These are phyloP conservation scores for Xylaria sp. DNA, from an alignment of 2,329 filamentous ascomycete genomes.

Conservation along the genomic window DNA sequence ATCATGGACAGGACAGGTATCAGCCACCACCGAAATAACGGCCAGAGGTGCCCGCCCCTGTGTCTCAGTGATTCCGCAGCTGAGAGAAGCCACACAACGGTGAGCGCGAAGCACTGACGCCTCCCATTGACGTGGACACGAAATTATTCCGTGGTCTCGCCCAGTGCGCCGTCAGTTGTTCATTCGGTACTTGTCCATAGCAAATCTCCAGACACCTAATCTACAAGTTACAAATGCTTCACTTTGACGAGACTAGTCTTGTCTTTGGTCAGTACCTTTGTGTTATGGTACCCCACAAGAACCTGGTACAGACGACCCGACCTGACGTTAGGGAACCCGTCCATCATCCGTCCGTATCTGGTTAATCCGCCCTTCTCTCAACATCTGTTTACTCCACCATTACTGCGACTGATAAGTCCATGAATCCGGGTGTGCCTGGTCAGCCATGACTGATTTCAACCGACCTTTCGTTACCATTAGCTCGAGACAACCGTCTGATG, in stretches of 20 bases:
- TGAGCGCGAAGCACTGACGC: constrained; percentile 1
- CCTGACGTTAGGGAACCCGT: neutral
- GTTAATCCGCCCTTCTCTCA: constrained; percentile 18
- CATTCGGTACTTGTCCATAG: no score
- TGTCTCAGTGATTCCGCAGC: constrained; percentile 10
- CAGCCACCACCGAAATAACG: neutral
- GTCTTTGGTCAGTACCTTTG: neutral
- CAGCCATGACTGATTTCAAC: constrained; percentile 50
- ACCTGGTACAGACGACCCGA: constrained; percentile 8
- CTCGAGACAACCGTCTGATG: constrained; percentile 54
- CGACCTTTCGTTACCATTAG: constrained; percentile 60
- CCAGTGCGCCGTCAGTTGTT: neutral
- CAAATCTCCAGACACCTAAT: neutral
- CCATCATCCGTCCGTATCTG: constrained; percentile 21
- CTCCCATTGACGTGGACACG: constrained; percentile 3
- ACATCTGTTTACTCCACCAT: constrained; percentile 11
- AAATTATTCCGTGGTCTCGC: neutral
- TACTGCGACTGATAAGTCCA: constrained; percentile 7
- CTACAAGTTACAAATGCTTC: constrained; percentile 1
- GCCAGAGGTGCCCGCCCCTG: no score
- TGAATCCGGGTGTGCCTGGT: neutral
- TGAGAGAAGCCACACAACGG: constrained; percentile 7
- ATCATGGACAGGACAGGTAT: neutral
- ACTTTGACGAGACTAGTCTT: constrained; percentile 10
- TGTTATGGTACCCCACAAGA: constrained; percentile 7